Percentiles rank a stretch among this genome's conserved stretches.
These are phyloP conservation scores for Yarrowia porcina DNA, from an alignment of 805 yeast species.

Conservation along the genomic window DNA sequence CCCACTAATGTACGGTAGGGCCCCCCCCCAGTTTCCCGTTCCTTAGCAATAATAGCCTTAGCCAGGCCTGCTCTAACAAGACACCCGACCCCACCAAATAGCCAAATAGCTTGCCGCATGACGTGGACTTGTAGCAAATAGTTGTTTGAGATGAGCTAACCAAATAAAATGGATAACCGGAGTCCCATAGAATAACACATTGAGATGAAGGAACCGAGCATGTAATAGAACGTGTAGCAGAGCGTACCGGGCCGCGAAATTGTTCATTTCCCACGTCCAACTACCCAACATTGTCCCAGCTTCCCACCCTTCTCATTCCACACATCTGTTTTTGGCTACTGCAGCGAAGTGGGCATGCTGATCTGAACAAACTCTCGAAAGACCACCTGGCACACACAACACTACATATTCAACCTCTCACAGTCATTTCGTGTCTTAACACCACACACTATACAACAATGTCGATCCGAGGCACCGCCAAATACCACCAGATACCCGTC, in stretches of 20 bases:
- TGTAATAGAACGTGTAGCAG: not conserved
- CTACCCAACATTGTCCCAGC: not conserved
- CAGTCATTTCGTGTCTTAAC: not conserved
- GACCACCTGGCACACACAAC: conserved; percentile 22
- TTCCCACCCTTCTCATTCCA: conserved; percentile 1
- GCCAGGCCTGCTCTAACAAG: not conserved
- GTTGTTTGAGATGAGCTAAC: not conserved
- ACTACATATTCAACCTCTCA: conserved; percentile 4
- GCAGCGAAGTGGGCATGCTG: conserved; percentile 26
- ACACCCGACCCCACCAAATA: not conserved
- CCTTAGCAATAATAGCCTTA: no score
- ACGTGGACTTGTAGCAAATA: not conserved
- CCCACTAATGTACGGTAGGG: not conserved
- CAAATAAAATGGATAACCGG: no score
- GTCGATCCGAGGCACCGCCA: conserved; percentile 27
- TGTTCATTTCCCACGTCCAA: not conserved
- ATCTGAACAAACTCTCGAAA: conserved; percentile 25
- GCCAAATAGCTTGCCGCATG: not conserved
- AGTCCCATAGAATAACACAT: no score
- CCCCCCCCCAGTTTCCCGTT: not conserved
- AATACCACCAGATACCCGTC: conserved; percentile 26
- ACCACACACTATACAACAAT: not conserved
- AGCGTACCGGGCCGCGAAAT: not conserved
- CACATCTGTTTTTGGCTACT: conserved; percentile 10
- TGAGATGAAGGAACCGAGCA: no score